These are phyloP conservation scores for Fraxinus excelsior DNA, from an alignment of 257 asterid genomes.

Conservation along the genomic window DNA sequence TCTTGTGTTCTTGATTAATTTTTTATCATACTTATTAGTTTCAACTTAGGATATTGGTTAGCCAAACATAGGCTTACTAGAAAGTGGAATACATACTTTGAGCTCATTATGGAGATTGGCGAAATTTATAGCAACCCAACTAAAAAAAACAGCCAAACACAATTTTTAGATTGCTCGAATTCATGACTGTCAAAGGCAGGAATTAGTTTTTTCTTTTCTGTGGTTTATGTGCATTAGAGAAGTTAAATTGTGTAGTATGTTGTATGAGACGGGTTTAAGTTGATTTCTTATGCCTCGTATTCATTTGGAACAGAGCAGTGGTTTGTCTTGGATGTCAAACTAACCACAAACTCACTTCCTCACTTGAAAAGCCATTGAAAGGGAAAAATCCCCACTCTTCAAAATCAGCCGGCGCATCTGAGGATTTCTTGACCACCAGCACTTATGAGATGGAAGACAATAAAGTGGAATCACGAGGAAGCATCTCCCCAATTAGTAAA, in stretches of 20 bases:
- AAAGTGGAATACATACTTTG: background rate
- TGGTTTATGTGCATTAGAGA: background rate
- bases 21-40: no score
- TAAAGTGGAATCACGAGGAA: constrained; percentile 57
- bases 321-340: constrained; percentile 54
- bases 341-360: constrained; percentile 37
- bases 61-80: no score
- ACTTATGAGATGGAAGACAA: constrained; percentile 56
- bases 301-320: constrained; percentile 42
- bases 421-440: constrained; percentile 67
- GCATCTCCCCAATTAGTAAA: constrained; percentile 61
- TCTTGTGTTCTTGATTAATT: background rate
- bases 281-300: constrained; percentile 30
- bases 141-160: no score
- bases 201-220: background rate
- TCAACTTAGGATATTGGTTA: no score
- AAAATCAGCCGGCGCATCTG: constrained; percentile 45
- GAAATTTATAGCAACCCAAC: background rate
- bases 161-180: background rate
- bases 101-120: background rate
- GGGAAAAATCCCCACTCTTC: constrained; percentile 29
- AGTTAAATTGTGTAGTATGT: background rate
- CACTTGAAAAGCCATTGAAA: constrained; percentile 33
- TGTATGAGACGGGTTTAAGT: background rate
- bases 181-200: background rate